Evolutionary conservation across 495 filamentous ascomycete genomes (phyloP).

Genomic region (Xylaria acuta): DNA sequence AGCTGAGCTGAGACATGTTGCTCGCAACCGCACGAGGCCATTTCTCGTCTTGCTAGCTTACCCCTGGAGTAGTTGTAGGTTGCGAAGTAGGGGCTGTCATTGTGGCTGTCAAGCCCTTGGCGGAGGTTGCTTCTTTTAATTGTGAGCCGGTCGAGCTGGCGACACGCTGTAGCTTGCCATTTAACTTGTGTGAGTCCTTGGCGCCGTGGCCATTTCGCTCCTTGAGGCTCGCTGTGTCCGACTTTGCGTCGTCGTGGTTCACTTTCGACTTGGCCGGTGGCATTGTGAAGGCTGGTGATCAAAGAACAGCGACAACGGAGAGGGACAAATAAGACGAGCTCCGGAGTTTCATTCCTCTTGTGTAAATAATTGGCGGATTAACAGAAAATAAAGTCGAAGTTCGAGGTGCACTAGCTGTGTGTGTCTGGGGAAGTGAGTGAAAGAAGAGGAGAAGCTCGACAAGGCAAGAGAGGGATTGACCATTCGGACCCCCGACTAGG

Average conservation of each 20-base stretch:
- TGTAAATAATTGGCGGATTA: neutral
- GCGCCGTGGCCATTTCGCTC: constrained; percentile 51
- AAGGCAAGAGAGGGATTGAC: constrained; percentile 12
- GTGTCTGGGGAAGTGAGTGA: neutral
- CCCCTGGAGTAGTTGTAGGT: constrained; percentile 35
- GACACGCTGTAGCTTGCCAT: constrained; percentile 54
- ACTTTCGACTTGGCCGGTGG: constrained; percentile 39
- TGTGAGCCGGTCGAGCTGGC: constrained; percentile 54
- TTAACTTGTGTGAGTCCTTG: constrained; percentile 42
- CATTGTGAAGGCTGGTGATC: constrained; percentile 35
- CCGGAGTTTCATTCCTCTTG: constrained; percentile 33
- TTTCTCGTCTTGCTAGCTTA: constrained; percentile 22
- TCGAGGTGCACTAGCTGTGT: constrained; percentile 10
- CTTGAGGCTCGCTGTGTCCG: constrained; percentile 49
- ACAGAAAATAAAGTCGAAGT: neutral
- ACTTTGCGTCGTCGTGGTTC: constrained; percentile 56
- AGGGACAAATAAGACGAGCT: constrained; percentile 16
- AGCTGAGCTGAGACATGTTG: constrained; percentile 27
- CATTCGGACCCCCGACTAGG: constrained; percentile 14
- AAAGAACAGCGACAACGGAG: constrained; percentile 33
- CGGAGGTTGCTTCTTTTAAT: constrained; percentile 48
- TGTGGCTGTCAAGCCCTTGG: constrained; percentile 36
- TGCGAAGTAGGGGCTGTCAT: constrained; percentile 30
- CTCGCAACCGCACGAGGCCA: neutral
- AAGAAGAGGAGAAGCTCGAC: constrained; percentile 14